Percentiles rank a stretch among this genome's conserved stretches.
Conservation (phyloP, 495 filamentous ascomycete species). For the Penicillium bovifimosum region DNA sequence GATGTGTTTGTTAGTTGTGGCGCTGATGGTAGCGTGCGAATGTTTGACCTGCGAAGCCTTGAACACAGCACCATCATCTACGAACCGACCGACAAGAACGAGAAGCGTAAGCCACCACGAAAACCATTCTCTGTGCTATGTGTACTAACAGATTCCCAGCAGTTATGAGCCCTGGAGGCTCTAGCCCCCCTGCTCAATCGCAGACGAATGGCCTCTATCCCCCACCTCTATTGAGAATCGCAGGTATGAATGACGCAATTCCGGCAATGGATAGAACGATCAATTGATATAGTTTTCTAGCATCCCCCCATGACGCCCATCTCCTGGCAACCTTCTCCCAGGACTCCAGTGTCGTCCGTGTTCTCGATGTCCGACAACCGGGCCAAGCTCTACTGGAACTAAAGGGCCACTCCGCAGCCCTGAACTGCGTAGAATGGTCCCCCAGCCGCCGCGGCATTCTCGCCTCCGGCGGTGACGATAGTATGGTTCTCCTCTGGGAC, state of each 20-base stretch:
- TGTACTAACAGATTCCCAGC: slow-evolving; percentile 5
- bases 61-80: slow-evolving; percentile 99
- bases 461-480: slow-evolving; percentile 90
- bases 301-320: slow-evolving; percentile 93
- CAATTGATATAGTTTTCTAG: slow-evolving; percentile 27
- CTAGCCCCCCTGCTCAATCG: slow-evolving; percentile 61
- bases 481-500: slow-evolving; percentile 89
- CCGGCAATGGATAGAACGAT: neutral
- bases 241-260: slow-evolving; percentile 41
- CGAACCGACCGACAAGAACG: slow-evolving; percentile 85
- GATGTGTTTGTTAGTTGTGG: slow-evolving; percentile 98
- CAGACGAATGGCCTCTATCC: slow-evolving; percentile 68
- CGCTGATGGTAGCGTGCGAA: slow-evolving; percentile 94
- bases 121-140: neutral
- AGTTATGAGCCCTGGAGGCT: slow-evolving; percentile 49
- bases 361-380: slow-evolving; percentile 94
- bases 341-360: slow-evolving; percentile 87
- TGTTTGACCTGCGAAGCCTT: slow-evolving; percentile 96
- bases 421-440: slow-evolving; percentile 96
- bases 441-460: slow-evolving; percentile 79
- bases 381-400: slow-evolving; percentile 92
- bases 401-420: slow-evolving; percentile 76
- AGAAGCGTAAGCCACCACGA: slow-evolving; percentile 55
- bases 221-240: slow-evolving; percentile 79
- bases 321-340: slow-evolving; percentile 93